Evolutionary conservation across 495 filamentous ascomycete genomes (phyloP).

Genomic region (Aspergillus homomorphus): DNA sequence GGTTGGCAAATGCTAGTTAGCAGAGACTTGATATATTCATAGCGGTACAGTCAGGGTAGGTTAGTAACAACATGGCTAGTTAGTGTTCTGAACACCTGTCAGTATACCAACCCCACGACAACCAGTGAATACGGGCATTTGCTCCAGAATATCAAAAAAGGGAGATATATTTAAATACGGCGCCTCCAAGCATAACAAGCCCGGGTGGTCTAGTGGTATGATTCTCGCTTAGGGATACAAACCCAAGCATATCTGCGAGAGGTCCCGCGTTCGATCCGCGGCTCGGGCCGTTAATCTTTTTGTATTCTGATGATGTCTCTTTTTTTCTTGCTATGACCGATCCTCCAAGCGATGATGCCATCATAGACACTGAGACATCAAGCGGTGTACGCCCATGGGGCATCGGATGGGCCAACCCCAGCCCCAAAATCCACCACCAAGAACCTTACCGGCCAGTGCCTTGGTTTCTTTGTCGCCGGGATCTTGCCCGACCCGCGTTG

Average conservation of each 20-base stretch:
- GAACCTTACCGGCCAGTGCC: background rate
- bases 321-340: slow-evolving; percentile 1
- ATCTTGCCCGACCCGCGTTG: background rate
- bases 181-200: background rate
- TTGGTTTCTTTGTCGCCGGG: background rate
- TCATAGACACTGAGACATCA: background rate
- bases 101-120: too few species aligned
- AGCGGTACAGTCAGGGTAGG: too few species aligned
- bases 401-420: background rate
- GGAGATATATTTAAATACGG: background rate
- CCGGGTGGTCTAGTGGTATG: slow-evolving; percentile 20
- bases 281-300: slow-evolving; percentile 19
- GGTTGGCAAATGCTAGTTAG: too few species aligned
- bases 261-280: slow-evolving; percentile 21
- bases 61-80: too few species aligned
- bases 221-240: slow-evolving; percentile 19
- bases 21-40: too few species aligned
- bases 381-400: background rate
- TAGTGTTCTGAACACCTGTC: too few species aligned
- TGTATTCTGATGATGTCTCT: slow-evolving; percentile 5
- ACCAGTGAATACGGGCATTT: too few species aligned
- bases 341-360: background rate
- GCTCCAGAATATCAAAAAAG: background rate
- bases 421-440: background rate
- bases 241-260: slow-evolving; percentile 22